These are phyloP conservation scores for Mimosa bimucronata DNA, from an alignment of 306 rosid species.

Conservation along the genomic window DNA sequence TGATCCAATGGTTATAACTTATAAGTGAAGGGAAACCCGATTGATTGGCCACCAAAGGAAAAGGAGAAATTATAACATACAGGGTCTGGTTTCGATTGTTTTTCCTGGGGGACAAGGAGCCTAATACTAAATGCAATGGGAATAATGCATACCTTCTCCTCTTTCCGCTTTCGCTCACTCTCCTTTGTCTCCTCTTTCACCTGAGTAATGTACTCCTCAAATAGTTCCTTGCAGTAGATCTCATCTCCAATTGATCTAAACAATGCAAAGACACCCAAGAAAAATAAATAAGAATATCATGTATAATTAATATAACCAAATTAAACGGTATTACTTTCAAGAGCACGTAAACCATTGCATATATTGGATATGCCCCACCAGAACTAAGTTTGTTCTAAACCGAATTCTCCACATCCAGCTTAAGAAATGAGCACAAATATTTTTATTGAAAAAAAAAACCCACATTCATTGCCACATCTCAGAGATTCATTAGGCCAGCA, in stretches of 20 bases:
- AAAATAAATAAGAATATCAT: conserved; percentile 24
- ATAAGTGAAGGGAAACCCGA: not conserved
- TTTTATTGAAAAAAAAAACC: not conserved
- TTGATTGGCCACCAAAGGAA: not conserved
- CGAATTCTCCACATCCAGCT: not conserved
- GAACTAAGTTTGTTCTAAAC: not conserved
- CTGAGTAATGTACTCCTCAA: conserved; percentile 73
- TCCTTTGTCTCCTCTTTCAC: conserved; percentile 84
- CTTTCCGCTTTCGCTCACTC: conserved; percentile 77
- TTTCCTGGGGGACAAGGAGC: not conserved
- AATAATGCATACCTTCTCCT: conserved; percentile 72
- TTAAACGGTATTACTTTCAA: conserved; percentile 3
- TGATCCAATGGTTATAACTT: not conserved
- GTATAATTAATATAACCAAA: not conserved
- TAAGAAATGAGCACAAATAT: conserved; percentile 14
- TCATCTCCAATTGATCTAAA: conserved; percentile 83
- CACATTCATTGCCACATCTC: not conserved
- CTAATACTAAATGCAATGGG: conserved; percentile 19
- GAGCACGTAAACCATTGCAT: not conserved
- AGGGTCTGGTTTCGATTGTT: not conserved
- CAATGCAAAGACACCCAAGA: conserved; percentile 29
- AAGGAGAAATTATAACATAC: not conserved
- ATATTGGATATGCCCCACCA: conserved; percentile 12
- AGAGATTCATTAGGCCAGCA: not conserved
- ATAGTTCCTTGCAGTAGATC: conserved; percentile 63